These are phyloP conservation scores for Brettanomyces sp. DNA, from an alignment of 805 yeast species.

Conservation along the genomic window DNA sequence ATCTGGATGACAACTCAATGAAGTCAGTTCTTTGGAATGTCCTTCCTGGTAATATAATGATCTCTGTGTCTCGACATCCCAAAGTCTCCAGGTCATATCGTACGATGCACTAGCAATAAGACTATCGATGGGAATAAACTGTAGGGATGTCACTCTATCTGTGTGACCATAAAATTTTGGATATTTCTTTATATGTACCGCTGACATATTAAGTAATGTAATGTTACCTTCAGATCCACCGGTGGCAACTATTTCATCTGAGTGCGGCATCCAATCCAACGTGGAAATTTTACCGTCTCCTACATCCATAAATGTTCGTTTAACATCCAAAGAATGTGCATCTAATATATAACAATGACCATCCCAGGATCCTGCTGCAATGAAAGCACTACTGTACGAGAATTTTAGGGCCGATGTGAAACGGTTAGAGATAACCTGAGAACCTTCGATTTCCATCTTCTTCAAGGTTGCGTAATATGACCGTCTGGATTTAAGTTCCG, in stretches of 20 bases:
- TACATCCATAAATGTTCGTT: slow-evolving; percentile 14
- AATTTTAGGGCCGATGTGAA: slow-evolving; percentile 55
- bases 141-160: slow-evolving; percentile 48
- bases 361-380: slow-evolving; percentile 79
- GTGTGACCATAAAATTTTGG: slow-evolving; percentile 32
- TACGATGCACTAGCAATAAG: slow-evolving; percentile 63
- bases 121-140: slow-evolving; percentile 55
- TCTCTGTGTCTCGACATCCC: slow-evolving; percentile 52
- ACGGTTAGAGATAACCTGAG: slow-evolving; percentile 62
- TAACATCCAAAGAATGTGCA: slow-evolving; percentile 24
- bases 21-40: slow-evolving; percentile 63
- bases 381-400: slow-evolving; percentile 25
- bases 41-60: slow-evolving; percentile 74
- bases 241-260: slow-evolving; percentile 19
- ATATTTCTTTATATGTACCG: slow-evolving; percentile 1
- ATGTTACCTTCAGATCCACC: slow-evolving; percentile 40
- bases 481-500: slow-evolving; percentile 10
- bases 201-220: slow-evolving; percentile 5
- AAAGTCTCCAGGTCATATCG: slow-evolving; percentile 81
- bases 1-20: slow-evolving; percentile 58
- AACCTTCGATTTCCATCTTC: slow-evolving; percentile 41
- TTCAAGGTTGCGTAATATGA: slow-evolving; percentile 14
- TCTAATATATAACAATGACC: slow-evolving; percentile 55
- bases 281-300: slow-evolving; percentile 64
- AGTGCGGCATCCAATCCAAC: slow-evolving; percentile 44